Conservation (phyloP, 2,329 filamentous ascomycete species). For the Talaromyces sp. region DNA sequence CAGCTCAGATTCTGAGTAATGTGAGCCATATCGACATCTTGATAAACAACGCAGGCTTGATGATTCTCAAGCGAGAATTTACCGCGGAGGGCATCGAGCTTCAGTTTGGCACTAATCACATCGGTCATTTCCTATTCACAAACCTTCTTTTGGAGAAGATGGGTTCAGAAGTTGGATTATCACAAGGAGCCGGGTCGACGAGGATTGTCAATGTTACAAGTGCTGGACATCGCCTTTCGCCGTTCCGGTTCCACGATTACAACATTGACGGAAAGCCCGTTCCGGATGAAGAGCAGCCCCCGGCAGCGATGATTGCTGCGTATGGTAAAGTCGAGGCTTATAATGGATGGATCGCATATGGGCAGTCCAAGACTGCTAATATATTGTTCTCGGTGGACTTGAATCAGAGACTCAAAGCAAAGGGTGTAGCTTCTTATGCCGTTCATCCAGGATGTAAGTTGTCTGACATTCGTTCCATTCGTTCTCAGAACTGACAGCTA, state of each 20-base stretch:
- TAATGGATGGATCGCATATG: slow-evolving; percentile 30
- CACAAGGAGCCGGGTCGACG: slow-evolving; percentile 12
- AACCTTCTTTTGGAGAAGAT: background rate
- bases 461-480: background rate
- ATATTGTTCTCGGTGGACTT: slow-evolving; percentile 41
- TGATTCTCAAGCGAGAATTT: slow-evolving; percentile 25
- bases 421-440: slow-evolving; percentile 36
- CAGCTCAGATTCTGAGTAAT: background rate
- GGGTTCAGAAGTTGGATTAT: slow-evolving; percentile 17
- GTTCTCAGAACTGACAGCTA: slow-evolving; percentile 8
- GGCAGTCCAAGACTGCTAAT: slow-evolving; percentile 42
- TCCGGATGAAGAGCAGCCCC: slow-evolving; percentile 18
- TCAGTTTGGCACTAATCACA: slow-evolving; percentile 35
- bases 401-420: slow-evolving; percentile 24
- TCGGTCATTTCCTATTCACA: slow-evolving; percentile 33
- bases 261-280: slow-evolving; percentile 22
- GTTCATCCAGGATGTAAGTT: slow-evolving; percentile 39
- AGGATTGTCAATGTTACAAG: slow-evolving; percentile 26
- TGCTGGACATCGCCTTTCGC: slow-evolving; percentile 26
- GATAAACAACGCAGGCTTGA: slow-evolving; percentile 36
- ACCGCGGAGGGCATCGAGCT: slow-evolving; percentile 33
- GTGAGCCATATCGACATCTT: slow-evolving; percentile 28
- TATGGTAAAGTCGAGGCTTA: slow-evolving; percentile 13
- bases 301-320: slow-evolving; percentile 1
- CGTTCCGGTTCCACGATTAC: slow-evolving; percentile 30